Conservation (phyloP, 768 basidiomycete genomes). For the Mycena latifolia region DNA sequence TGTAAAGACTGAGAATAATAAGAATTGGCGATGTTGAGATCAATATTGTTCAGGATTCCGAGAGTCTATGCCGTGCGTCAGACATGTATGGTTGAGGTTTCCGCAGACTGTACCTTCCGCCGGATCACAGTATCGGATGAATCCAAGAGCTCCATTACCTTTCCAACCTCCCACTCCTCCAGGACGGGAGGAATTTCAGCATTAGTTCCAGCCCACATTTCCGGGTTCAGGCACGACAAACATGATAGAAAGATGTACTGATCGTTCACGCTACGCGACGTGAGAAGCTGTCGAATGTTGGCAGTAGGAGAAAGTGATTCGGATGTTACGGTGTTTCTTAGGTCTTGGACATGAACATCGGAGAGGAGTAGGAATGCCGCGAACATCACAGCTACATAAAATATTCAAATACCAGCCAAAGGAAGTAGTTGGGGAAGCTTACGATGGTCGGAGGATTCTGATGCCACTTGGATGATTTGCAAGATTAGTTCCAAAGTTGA, state of each 20-base stretch:
- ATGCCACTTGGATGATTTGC: constrained; percentile 43
- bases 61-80: constrained; percentile 63
- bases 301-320: constrained; percentile 52
- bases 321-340: constrained; percentile 42
- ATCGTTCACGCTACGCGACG: constrained; percentile 68
- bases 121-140: constrained; percentile 70
- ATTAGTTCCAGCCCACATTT: constrained; percentile 76
- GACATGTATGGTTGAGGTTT: constrained; percentile 18
- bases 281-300: constrained; percentile 68
- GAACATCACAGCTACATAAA: constrained; percentile 45
- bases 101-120: constrained; percentile 61
- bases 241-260: constrained; percentile 77
- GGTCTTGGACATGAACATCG: constrained; percentile 43
- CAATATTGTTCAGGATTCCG: constrained; percentile 67
- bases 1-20: constrained; percentile 63
- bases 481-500: constrained; percentile 41
- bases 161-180: constrained; percentile 81
- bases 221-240: constrained; percentile 67
- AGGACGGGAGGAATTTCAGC: constrained; percentile 64
- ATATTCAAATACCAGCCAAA: constrained; percentile 20
- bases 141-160: constrained; percentile 76
- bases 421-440: not conserved
- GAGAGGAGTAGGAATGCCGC: constrained; percentile 53
- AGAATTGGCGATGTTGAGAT: constrained; percentile 66
- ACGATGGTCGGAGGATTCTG: constrained; percentile 41